Base-by-base conservation (phyloP, 1,284 basidiomycete species). In the Athelia psychrophila region DNA sequence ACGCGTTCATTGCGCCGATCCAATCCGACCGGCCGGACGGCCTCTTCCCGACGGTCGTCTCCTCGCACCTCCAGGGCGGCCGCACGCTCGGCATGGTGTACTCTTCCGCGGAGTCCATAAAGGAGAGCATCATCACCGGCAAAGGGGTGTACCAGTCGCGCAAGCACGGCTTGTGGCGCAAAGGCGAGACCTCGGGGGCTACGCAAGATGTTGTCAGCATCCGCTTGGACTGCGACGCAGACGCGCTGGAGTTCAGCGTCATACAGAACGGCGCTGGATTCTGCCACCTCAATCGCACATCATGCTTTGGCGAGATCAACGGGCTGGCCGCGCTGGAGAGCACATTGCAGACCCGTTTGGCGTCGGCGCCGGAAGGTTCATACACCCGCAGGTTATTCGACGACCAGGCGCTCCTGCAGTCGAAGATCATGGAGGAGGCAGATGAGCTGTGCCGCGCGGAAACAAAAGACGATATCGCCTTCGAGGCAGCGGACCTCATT, bases 361-460 rank as follows among this genome's bases (percentile, higher is more conserved):
- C 74, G 42, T 81, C 80, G 23, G 93, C 95, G 0, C 95, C 95
- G 0, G 84, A 88, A 56, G 95, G 93, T 1, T 95, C 91, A 8
- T 99, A 99, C 72, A 99, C 97, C 13, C 86, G 83, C 51, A 77
- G 94, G 44, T 73, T 99, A 22, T 98, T 99, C 69, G 79, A 81
- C 52, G 93, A 98, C 62, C 74, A 87, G 10, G 81, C 81, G 47
- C 78, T 99, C 19, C 78, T 99, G 44, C 81, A 80, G 49, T 88
- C 95, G 49, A 99, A 99, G 75, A 94, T 99, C 56, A 93, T 92
- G 84, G 97, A 99, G 70, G 97, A 99, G 70, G 97, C 97, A 0
- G 93, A 96, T 62, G 97, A 99, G 70, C 81, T 99, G 13, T 96
- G 95, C 63, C 79, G 80, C 23, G 97, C 97, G 15, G 76, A 85